Conservation (phyloP, 768 basidiomycete genomes). For the Pleurotus eryngii region DNA sequence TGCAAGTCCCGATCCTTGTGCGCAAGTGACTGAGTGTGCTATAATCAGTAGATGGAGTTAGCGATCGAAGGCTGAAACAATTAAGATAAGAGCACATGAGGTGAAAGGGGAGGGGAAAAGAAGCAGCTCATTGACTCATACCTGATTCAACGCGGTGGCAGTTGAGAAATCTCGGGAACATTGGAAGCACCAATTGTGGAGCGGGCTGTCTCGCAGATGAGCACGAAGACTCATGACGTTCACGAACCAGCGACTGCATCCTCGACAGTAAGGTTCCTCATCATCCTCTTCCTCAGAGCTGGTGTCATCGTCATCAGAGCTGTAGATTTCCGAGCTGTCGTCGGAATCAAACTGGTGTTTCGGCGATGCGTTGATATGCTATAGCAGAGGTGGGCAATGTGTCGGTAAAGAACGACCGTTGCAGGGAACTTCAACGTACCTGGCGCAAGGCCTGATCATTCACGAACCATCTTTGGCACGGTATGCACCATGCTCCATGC, state of each 20-base stretch:
- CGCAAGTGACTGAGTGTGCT: slow-evolving; percentile 25
- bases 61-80: too few relatives aligned
- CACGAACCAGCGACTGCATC: slow-evolving; percentile 22
- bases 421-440: background rate
- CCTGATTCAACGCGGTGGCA: slow-evolving; percentile 15
- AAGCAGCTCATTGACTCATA: slow-evolving; percentile 2
- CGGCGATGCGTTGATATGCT: background rate
- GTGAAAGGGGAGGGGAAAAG: background rate
- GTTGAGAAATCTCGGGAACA: slow-evolving; percentile 27
- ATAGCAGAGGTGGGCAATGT: background rate
- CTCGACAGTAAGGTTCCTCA: slow-evolving; percentile 14
- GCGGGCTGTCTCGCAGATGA: slow-evolving; percentile 17
- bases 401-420: background rate
- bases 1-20: slow-evolving; percentile 20
- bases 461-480: background rate
- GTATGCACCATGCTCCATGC: background rate
- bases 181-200: slow-evolving; percentile 32
- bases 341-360: background rate
- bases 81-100: too few relatives aligned
- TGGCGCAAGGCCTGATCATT: background rate
- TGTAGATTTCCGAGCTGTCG: background rate
- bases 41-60: background rate
- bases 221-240: slow-evolving; percentile 13
- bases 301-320: too few relatives aligned
- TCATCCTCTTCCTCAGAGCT: slow-evolving; percentile 7